Conservation (phyloP, 257 asterid species). For the Osmanthus fragrans region DNA sequence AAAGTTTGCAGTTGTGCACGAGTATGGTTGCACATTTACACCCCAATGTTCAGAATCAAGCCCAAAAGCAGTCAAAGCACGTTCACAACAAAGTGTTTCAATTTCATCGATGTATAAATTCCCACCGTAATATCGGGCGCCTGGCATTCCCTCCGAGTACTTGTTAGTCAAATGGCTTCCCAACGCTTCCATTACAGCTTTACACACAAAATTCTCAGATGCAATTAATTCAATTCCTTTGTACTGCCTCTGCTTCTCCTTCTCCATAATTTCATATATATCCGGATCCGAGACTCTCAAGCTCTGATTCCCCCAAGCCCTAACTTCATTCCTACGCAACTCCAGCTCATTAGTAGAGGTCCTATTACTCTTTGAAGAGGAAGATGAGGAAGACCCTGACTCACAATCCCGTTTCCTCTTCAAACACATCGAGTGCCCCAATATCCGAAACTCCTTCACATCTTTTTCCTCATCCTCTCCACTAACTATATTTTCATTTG, state of each 20-base stretch:
- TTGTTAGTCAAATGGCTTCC: slow-evolving; percentile 89
- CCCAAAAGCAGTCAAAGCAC: slow-evolving; percentile 76
- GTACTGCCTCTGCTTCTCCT: slow-evolving; percentile 80
- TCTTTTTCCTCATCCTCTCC: slow-evolving; percentile 48
- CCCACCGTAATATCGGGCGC: slow-evolving; percentile 82
- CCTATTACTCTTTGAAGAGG: slow-evolving; percentile 38
- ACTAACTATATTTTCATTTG: slow-evolving; percentile 18
- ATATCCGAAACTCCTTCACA: slow-evolving; percentile 56
- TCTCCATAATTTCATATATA: slow-evolving; percentile 65
- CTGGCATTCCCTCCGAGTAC: slow-evolving; percentile 85
- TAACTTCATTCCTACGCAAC: slow-evolving; percentile 49
- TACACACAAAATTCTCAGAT: slow-evolving; percentile 82
- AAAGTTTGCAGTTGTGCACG: slow-evolving; percentile 85
- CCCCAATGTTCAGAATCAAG: slow-evolving; percentile 81
- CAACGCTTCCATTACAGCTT: slow-evolving; percentile 79
- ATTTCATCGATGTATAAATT: slow-evolving; percentile 83
- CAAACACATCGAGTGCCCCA: slow-evolving; percentile 71
- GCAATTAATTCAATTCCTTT: slow-evolving; percentile 86
- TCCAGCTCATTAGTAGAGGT: slow-evolving; percentile 47
- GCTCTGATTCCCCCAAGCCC: slow-evolving; percentile 87
- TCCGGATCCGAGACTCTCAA: slow-evolving; percentile 63
- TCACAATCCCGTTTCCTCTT: slow-evolving; percentile 66
- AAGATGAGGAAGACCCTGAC: slow-evolving; percentile 39
- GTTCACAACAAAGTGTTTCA: slow-evolving; percentile 64
- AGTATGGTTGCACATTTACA: slow-evolving; percentile 89